Conservation (phyloP, 345 rosid species). For the Eucalyptus lansdowneana region DNA sequence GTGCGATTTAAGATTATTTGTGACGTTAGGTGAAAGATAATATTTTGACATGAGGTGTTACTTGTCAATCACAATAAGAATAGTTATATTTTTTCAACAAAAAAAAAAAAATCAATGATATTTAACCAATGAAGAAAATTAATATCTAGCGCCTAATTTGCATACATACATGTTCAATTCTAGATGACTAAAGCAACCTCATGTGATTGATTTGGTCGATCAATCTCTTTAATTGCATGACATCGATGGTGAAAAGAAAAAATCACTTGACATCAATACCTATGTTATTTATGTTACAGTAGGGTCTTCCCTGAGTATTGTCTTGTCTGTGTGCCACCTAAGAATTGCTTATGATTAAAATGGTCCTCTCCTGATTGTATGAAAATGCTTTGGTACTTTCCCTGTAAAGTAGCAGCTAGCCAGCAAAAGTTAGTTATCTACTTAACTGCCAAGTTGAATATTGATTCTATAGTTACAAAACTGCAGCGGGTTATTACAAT, state of each 20-base stretch:
- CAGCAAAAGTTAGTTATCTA: background rate
- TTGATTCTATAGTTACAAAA: too few species aligned
- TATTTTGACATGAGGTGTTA: background rate
- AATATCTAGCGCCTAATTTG: accelerated
- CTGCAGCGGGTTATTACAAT: too few species aligned
- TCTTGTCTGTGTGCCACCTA: background rate
- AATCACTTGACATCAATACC: background rate
- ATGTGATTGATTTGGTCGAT: background rate
- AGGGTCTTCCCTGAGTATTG: background rate
- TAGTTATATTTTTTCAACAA: background rate
- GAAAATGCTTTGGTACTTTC: background rate
- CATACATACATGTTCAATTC: background rate
- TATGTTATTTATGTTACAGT: background rate
- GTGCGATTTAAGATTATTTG: accelerated
- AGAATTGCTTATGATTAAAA: background rate
- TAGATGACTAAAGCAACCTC: background rate
- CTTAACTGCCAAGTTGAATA: too few species aligned
- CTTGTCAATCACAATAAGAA: accelerated
- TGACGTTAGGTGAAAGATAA: accelerated
- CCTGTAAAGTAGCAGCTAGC: background rate
- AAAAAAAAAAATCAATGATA: too few species aligned
- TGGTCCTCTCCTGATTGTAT: background rate
- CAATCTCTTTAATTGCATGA: background rate
- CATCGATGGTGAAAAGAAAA: background rate
- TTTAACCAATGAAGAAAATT: background rate